These are phyloP conservation scores for Coffea humblotiana DNA, from an alignment of 305 asterid genomes.

Conservation along the genomic window DNA sequence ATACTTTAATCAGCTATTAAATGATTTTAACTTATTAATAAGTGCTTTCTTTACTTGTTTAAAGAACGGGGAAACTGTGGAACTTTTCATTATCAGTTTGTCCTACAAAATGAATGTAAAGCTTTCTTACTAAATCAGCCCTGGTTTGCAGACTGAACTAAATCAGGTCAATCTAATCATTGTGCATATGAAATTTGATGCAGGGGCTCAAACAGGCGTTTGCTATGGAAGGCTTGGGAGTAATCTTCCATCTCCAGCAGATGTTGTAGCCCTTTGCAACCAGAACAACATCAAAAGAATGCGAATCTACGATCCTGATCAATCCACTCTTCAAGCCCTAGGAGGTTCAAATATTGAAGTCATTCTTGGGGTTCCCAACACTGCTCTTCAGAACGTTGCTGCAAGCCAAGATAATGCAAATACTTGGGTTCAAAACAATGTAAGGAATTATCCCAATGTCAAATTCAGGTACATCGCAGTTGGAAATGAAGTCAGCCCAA, in stretches of 20 bases:
- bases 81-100: no score
- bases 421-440: slow-evolving; percentile 53
- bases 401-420: slow-evolving; percentile 48
- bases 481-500: slow-evolving; percentile 60
- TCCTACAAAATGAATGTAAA: no score
- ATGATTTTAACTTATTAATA: no score
- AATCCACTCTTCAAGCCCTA: slow-evolving; percentile 42
- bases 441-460: slow-evolving; percentile 35
- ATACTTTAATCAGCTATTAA: no score
- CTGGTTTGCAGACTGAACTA: not conserved
- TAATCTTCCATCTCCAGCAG: slow-evolving; percentile 37
- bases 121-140: slow-evolving; percentile 6
- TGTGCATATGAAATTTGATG: not conserved
- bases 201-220: slow-evolving; percentile 47
- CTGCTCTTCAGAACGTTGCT: slow-evolving; percentile 37
- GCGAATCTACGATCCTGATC: slow-evolving; percentile 47
- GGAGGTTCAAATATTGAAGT: slow-evolving; percentile 54
- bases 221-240: slow-evolving; percentile 46
- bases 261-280: slow-evolving; percentile 44
- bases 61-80: no score
- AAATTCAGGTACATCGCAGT: slow-evolving; percentile 55
- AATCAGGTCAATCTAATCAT: not conserved
- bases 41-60: no score
- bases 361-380: slow-evolving; percentile 52
- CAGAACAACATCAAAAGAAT: slow-evolving; percentile 39